Conservation (phyloP, 73 alveolate species). For the Blepharisma japonicum region DNA sequence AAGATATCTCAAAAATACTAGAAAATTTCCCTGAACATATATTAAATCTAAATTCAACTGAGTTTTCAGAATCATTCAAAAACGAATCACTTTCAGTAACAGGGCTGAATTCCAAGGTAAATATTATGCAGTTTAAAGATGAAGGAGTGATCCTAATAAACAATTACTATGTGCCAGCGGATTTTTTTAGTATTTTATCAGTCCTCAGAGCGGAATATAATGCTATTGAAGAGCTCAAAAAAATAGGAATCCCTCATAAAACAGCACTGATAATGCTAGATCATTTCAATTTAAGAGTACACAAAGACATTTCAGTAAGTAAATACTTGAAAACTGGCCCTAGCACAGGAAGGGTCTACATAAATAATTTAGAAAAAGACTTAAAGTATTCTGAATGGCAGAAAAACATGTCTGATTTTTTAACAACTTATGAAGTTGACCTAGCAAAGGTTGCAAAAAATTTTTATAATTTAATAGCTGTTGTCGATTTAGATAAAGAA, state of each 20-base stretch:
- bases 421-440: neutral
- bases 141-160: neutral
- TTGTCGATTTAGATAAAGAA: neutral
- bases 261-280: neutral
- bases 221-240: neutral
- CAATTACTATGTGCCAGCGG: neutral
- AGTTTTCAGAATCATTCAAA: too few species aligned
- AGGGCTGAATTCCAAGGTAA: too few species aligned
- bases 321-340: neutral
- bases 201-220: neutral
- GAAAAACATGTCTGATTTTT: neutral
- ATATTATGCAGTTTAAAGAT: neutral
- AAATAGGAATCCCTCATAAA: neutral
- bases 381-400: neutral
- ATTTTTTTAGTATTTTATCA: neutral
- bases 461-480: neutral
- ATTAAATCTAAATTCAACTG: too few species aligned
- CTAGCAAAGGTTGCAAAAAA: neutral
- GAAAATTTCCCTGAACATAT: too few species aligned
- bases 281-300: neutral
- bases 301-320: neutral
- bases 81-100: too few species aligned
- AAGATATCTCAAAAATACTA: too few species aligned
- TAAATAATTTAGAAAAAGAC: conserved; percentile 18
- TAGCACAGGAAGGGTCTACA: neutral